phyloP scores from a whole-genome alignment of 2,329 filamentous ascomycete genomes.

The Eutypa lata region DNA sequence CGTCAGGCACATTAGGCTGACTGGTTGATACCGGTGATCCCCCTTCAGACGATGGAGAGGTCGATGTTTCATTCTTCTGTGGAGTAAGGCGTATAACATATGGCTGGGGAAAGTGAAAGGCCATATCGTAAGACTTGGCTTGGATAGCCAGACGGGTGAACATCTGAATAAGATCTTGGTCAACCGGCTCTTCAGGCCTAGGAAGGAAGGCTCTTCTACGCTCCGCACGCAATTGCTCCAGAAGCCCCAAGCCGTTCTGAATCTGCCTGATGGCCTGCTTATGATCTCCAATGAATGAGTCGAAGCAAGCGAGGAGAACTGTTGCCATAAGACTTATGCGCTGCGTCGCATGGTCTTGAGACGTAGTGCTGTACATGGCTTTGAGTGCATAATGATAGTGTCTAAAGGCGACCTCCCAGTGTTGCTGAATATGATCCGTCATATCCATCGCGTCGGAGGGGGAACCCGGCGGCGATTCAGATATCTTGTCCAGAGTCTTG shows the following conservation, averaged over 20 bases:
- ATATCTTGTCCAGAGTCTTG: constrained; percentile 60
- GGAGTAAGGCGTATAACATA: constrained; percentile 54
- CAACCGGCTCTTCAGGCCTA: constrained; percentile 45
- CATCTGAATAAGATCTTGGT: constrained; percentile 60
- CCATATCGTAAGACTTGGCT: constrained; percentile 66
- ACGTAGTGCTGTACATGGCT: constrained; percentile 43
- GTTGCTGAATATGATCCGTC: constrained; percentile 39
- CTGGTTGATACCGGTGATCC: constrained; percentile 38
- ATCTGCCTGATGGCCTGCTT: constrained; percentile 60
- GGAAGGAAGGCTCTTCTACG: constrained; percentile 37
- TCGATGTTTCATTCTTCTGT: constrained; percentile 28
- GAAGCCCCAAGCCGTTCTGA: constrained; percentile 52
- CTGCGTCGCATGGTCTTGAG: constrained; percentile 43
- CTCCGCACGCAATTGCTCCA: constrained; percentile 51
- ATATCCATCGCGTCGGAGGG: constrained; percentile 33
- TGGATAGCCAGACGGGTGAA: constrained; percentile 63
- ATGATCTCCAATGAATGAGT: constrained; percentile 64
- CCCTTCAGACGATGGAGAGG: constrained; percentile 41
- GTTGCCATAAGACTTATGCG: constrained; percentile 61
- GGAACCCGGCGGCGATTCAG: constrained; percentile 47
- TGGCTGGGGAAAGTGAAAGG: constrained; percentile 63
- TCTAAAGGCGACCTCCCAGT: constrained; percentile 59
- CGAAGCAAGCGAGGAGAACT: constrained; percentile 65
- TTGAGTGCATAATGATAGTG: constrained; percentile 58
- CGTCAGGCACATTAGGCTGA: constrained; percentile 37